Conservation (phyloP, 1,284 basidiomycete species). For the Ustilago trichophora region DNA sequence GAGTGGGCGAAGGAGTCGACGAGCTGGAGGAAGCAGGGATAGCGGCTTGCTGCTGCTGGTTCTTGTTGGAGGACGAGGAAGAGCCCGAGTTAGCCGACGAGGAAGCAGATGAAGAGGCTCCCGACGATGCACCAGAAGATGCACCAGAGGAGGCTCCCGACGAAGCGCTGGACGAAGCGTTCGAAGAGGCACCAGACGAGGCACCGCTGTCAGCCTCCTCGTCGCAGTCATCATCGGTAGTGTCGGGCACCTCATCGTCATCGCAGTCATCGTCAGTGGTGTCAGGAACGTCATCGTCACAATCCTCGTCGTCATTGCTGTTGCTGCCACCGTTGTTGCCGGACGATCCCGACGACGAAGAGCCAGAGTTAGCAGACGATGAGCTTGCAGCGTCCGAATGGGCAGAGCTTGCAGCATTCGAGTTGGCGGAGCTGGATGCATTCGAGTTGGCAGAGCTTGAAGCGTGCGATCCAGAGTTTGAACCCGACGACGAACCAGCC, state of each 20-base stretch:
- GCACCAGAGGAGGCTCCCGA: conserved; percentile 2
- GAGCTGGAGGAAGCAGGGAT: conserved; percentile 10
- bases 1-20: conserved; percentile 18
- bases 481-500: conserved; percentile 7
- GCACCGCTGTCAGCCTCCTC: conserved; percentile 16
- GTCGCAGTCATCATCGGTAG: conserved; percentile 29
- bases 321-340: conserved; percentile 5
- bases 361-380: conserved; percentile 8
- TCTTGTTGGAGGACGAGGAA: neutral
- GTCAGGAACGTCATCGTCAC: conserved; percentile 5
- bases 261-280: conserved; percentile 22
- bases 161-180: conserved; percentile 1
- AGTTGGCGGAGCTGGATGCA: no score
- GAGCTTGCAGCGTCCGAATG: conserved; percentile 3
- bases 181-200: conserved; percentile 9
- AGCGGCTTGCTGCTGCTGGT: conserved; percentile 7
- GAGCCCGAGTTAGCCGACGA: neutral
- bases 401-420: no score
- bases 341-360: conserved; percentile 22
- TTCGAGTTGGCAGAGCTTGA: no score
- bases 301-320: conserved; percentile 17
- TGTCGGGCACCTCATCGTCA: conserved; percentile 3
- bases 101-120: conserved; percentile 2
- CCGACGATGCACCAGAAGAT: conserved; percentile 6
- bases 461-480: conserved; percentile 4